phyloP scores from a whole-genome alignment of 23 red algal genomes.

The Gracilaria domingensis region DNA sequence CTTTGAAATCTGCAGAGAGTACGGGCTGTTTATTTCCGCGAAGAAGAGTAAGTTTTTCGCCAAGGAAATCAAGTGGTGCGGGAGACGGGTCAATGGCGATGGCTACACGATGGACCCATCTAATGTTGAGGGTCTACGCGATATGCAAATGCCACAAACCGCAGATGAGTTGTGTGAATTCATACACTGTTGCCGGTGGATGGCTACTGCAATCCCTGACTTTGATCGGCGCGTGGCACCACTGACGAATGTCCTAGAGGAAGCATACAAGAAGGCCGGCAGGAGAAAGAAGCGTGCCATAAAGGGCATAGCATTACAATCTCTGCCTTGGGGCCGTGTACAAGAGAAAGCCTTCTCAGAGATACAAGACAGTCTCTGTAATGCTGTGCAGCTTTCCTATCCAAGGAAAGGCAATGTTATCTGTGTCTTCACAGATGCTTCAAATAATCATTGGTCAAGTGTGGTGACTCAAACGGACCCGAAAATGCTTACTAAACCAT shows the following conservation, averaged over 20 bases:
- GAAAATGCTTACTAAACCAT: background rate
- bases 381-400: slow-evolving; percentile 14
- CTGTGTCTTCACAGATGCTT: background rate
- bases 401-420: background rate
- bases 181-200: slow-evolving; percentile 54
- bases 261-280: slow-evolving; percentile 11
- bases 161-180: slow-evolving; percentile 55
- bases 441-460: background rate
- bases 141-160: slow-evolving; percentile 4
- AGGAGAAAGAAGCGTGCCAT: slow-evolving; percentile 21
- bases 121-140: background rate
- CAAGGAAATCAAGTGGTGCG: slow-evolving; percentile 39
- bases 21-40: slow-evolving; percentile 11
- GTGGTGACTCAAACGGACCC: background rate
- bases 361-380: slow-evolving; percentile 21
- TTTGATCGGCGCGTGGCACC: background rate
- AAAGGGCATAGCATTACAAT: slow-evolving; percentile 4
- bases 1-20: slow-evolving; percentile 35
- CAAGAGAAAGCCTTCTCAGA: background rate
- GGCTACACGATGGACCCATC: slow-evolving; percentile 39
- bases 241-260: slow-evolving; percentile 12
- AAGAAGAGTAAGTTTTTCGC: slow-evolving; percentile 32
- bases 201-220: too few species aligned
- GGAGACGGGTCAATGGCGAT: slow-evolving; percentile 22
- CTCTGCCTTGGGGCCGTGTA: slow-evolving; percentile 2